Evolutionary conservation across 371 early-diverging fungal species (phyloP).

Genomic region (Mortierella sp.): DNA sequence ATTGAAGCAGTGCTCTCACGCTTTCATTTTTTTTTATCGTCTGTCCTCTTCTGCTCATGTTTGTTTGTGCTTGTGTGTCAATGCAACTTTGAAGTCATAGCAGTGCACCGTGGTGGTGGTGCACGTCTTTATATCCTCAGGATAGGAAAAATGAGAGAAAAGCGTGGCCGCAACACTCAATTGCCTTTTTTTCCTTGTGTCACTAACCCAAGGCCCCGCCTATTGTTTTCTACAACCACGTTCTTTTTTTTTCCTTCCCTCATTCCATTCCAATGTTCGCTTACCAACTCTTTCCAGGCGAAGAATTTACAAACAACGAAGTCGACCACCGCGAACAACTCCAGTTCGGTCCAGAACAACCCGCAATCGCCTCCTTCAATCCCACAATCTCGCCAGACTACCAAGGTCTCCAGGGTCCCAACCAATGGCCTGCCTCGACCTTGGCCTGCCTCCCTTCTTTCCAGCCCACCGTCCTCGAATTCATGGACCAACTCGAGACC

Average conservation of each 20-base stretch:
- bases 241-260: neutral
- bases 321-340: slow-evolving; percentile 66
- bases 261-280: neutral
- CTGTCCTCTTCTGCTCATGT: neutral
- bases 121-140: neutral
- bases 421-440: slow-evolving; percentile 63
- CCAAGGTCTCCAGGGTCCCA: slow-evolving; percentile 66
- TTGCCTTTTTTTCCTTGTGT: neutral
- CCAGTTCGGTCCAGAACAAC: slow-evolving; percentile 69
- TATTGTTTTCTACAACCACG: neutral
- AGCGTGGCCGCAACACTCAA: neutral
- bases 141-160: neutral
- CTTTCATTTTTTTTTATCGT: neutral
- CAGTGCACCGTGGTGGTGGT: neutral
- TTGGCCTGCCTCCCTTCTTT: slow-evolving; percentile 59
- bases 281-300: neutral
- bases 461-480: slow-evolving; percentile 57
- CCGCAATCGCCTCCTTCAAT: slow-evolving; percentile 27
- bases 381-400: slow-evolving; percentile 57
- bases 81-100: neutral
- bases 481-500: slow-evolving; percentile 59
- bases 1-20: neutral
- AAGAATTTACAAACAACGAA: slow-evolving; percentile 39
- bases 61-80: neutral
- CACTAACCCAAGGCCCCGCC: neutral